Base-by-base conservation (phyloP, 495 filamentous ascomycete species). In the Neurospora sublineolata region DNA sequence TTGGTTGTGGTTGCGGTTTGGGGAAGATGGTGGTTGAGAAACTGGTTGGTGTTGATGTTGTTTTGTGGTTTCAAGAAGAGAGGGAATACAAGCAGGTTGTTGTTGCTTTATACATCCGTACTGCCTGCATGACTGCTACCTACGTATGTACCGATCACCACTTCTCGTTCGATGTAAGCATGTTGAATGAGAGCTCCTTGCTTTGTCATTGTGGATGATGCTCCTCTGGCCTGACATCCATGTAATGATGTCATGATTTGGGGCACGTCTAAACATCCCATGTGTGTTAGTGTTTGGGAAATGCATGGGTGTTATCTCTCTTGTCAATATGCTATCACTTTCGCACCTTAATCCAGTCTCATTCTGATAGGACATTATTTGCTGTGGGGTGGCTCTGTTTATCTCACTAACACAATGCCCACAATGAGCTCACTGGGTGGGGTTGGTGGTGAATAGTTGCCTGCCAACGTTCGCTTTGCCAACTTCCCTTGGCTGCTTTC, bases 341-440 rank as follows among this genome's bases (percentile, higher is more conserved):
- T 14, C 1, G 11, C 3, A 5, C 11, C 4, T 3, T 58, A 0
- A 12, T 5, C 1, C 0, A 5, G 20, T 27, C 4, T 3, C 2
- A n/a, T 5, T 14, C 20, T 8, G 27, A 33, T 60, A 18, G 52
- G n/a, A 1, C 3, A 3, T 0, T 46, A 46, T 46, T 10, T 23
- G 3, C 8, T 0, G 11, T 23, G n/a, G n/a, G 23, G 1, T 3
- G 0, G n/a, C 1, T 2, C 2, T 4, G 52, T 64, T 64, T 64
- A 64, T 36, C 6, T 14, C 11, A 7, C 46, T 58, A 52, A 2
- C 44, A 27, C 4, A 23, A 1, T 1, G 44, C 23, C 44, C n/a
- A 46, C n/a, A 10, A 1, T 12, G 46, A 52, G 44, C 46, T 58
- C 46, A 60, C 11, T 30, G 11, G 7, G 46, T 58, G 20, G 46